These are phyloP conservation scores for Evernia prunastri DNA, from an alignment of 495 filamentous ascomycete species.

Conservation along the genomic window DNA sequence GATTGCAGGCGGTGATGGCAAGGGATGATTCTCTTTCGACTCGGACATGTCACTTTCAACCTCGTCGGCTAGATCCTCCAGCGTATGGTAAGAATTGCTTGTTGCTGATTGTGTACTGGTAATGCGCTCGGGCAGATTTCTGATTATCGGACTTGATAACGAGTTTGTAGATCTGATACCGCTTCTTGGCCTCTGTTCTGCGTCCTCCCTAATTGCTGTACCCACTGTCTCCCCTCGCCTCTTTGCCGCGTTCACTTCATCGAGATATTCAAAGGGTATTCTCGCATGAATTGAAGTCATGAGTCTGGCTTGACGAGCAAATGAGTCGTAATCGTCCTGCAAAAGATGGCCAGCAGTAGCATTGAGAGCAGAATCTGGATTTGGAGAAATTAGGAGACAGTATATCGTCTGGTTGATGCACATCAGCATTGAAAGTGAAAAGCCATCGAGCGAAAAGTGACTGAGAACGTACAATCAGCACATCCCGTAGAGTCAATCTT, in stretches of 20 bases:
- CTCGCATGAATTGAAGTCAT: conserved; percentile 63
- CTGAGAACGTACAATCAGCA: conserved; percentile 47
- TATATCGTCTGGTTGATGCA: conserved; percentile 48
- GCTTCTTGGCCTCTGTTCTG: conserved; percentile 5
- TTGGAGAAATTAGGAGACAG: conserved; percentile 66
- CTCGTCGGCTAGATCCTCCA: conserved; percentile 14
- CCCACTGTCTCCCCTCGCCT: conserved; percentile 50
- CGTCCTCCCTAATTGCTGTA: conserved; percentile 22
- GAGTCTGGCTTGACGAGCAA: conserved; percentile 53
- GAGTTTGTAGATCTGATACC: conserved; percentile 3
- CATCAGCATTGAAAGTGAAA: conserved; percentile 13
- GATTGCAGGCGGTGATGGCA: conserved; percentile 38
- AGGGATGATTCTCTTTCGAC: conserved; percentile 49
- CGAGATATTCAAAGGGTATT: conserved; percentile 41
- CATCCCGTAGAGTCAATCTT: conserved; percentile 55
- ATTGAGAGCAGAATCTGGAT: conserved; percentile 65
- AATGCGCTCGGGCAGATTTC: conserved; percentile 15
- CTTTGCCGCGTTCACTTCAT: conserved; percentile 50
- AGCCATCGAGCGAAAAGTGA: neutral
- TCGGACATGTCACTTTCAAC: conserved; percentile 29
- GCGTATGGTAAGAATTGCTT: conserved; percentile 20
- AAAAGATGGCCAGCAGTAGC: conserved; percentile 55
- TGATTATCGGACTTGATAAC: conserved; percentile 20
- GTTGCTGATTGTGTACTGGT: conserved; percentile 26
- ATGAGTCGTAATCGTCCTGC: conserved; percentile 56